Percentiles rank a stretch among this genome's conserved stretches.
Evolutionary conservation across 1,139 yeast species (phyloP).

Genomic region (Yamadazyma epiphylla): DNA sequence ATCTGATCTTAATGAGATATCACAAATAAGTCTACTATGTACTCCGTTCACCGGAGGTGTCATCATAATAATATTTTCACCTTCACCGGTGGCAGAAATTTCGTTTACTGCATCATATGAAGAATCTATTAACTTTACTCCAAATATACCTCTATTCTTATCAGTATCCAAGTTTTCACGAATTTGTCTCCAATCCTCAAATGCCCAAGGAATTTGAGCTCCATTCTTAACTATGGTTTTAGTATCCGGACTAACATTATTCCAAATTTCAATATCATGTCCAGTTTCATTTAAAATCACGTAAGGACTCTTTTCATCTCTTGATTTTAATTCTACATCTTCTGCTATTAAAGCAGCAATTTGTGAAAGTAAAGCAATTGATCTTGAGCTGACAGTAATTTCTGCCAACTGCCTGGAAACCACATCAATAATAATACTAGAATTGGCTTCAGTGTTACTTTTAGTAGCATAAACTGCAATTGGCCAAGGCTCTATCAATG

Average conservation of each 20-base stretch:
- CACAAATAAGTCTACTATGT: slow-evolving; percentile 73
- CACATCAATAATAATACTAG: slow-evolving; percentile 55
- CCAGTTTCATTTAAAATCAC: slow-evolving; percentile 84
- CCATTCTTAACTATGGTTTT: slow-evolving; percentile 40
- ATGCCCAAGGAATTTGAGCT: slow-evolving; percentile 74
- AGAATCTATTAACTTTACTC: slow-evolving; percentile 54
- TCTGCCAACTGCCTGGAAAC: slow-evolving; percentile 76
- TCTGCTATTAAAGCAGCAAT: slow-evolving; percentile 55
- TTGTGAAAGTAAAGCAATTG: slow-evolving; percentile 74
- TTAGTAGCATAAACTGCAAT: slow-evolving; percentile 68
- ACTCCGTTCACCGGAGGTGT: slow-evolving; percentile 60
- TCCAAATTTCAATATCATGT: slow-evolving; percentile 72
- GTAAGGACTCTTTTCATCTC: slow-evolving; percentile 85
- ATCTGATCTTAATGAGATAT: slow-evolving; percentile 65
- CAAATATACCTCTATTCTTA: slow-evolving; percentile 55
- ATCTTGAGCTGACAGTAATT: slow-evolving; percentile 74
- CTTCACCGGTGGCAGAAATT: slow-evolving; percentile 75
- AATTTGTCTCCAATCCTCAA: slow-evolving; percentile 87
- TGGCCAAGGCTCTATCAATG: slow-evolving; percentile 86
- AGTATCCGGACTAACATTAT: slow-evolving; percentile 33
- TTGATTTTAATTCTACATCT: slow-evolving; percentile 53
- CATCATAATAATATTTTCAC: slow-evolving; percentile 72
- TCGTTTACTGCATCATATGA: slow-evolving; percentile 50
- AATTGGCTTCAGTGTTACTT: slow-evolving; percentile 33
- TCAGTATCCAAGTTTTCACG: slow-evolving; percentile 78